These are phyloP conservation scores for Claviceps spartinae DNA, from an alignment of 2,329 filamentous ascomycete species.

Conservation along the genomic window DNA sequence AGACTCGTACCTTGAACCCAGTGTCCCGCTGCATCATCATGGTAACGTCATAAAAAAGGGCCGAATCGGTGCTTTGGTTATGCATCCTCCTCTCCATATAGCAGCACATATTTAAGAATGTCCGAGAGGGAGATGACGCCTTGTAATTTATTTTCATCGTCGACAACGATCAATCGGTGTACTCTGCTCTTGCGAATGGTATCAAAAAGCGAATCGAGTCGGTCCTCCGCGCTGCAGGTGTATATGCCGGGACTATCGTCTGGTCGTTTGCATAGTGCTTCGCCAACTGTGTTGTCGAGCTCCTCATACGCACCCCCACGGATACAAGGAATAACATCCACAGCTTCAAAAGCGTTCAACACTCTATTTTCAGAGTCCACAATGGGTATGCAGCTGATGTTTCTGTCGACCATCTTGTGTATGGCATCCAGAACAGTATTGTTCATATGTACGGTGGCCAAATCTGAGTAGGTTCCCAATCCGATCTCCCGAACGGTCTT, in stretches of 20 bases:
- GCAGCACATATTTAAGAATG: constrained; percentile 86
- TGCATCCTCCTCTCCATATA: constrained; percentile 56
- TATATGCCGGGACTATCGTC: constrained; percentile 95
- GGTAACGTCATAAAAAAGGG: neutral
- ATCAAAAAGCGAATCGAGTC: constrained; percentile 90
- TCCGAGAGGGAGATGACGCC: constrained; percentile 90
- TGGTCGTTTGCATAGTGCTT: constrained; percentile 73
- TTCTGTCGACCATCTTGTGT: constrained; percentile 79
- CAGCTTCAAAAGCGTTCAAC: constrained; percentile 93
- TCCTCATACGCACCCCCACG: constrained; percentile 90
- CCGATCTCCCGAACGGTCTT: constrained; percentile 76
- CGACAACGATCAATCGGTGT: constrained; percentile 83
- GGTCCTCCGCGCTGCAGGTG: constrained; percentile 83
- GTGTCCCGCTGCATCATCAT: neutral
- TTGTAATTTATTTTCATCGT: constrained; percentile 73
- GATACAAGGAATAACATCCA: constrained; percentile 93
- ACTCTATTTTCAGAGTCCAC: constrained; percentile 65
- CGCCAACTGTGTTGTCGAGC: constrained; percentile 70
- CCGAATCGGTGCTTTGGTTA: neutral
- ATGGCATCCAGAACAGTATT: constrained; percentile 90
- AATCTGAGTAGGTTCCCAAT: constrained; percentile 68
- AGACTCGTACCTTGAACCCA: neutral
- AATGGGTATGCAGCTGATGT: constrained; percentile 90
- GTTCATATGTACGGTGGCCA: constrained; percentile 77
- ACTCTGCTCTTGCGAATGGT: constrained; percentile 91